Percentiles rank a stretch among this genome's conserved stretches.
These are phyloP conservation scores for Suillus discolor DNA, from an alignment of 768 basidiomycete genomes.

Conservation along the genomic window DNA sequence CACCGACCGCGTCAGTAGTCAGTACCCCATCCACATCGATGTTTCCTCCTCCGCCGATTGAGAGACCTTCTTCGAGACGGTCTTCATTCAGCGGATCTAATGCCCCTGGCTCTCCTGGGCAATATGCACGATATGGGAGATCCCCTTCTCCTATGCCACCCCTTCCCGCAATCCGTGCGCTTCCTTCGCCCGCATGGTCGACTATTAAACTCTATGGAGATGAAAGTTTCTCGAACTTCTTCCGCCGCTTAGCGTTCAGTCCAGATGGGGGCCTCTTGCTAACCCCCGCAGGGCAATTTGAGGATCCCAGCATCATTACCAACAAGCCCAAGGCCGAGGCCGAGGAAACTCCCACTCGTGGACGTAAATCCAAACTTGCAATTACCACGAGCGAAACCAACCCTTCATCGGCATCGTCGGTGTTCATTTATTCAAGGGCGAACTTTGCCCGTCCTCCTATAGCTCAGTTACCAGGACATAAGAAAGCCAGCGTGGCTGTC, in stretches of 20 bases:
- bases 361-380: slow-evolving; percentile 57
- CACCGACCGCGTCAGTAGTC: slow-evolving; percentile 68
- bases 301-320: slow-evolving; percentile 71
- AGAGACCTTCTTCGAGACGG: slow-evolving; percentile 61
- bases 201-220: slow-evolving; percentile 90
- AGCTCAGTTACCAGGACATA: slow-evolving; percentile 94
- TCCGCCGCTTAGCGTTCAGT: slow-evolving; percentile 90
- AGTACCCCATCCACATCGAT: slow-evolving; percentile 62
- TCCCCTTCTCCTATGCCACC: slow-evolving; percentile 92
- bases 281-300: slow-evolving; percentile 97
- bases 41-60: slow-evolving; percentile 50
- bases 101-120: slow-evolving; percentile 70
- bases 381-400: slow-evolving; percentile 36
- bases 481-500: slow-evolving; percentile 93
- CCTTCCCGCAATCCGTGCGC: slow-evolving; percentile 86
- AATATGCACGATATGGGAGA: slow-evolving; percentile 67
- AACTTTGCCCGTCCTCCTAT: slow-evolving; percentile 93
- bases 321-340: slow-evolving; percentile 37
- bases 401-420: slow-evolving; percentile 55
- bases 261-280: slow-evolving; percentile 92
- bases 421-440: slow-evolving; percentile 94
- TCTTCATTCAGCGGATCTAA: slow-evolving; percentile 80
- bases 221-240: slow-evolving; percentile 94
- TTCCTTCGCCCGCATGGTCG: slow-evolving; percentile 63
- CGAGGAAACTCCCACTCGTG: slow-evolving; percentile 51